Evolutionary conservation across 164 flowering plant genomes (phyloP), one percentile per base, ranked within the genome.

Genomic region (Paratinospora sagittata): DNA sequence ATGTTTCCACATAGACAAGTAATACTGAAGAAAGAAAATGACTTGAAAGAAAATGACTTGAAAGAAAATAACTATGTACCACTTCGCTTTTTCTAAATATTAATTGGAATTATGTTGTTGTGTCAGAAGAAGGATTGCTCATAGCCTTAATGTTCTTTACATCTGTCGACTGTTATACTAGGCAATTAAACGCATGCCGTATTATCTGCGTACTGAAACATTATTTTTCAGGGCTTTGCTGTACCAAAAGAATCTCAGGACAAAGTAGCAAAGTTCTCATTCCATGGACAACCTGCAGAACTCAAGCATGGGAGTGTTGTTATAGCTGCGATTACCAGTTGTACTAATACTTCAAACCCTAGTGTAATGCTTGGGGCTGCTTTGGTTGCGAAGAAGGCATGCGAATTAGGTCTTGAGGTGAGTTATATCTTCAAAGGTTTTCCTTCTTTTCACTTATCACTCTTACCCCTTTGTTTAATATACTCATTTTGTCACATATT

Each of bases 281-380:
- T 86, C 77, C 77, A 90, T 71, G 95, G 92, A 27, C 81, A 86
- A 52, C 85, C 84, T 55, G 93, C 93, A 34, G 84, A 90, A 69
- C 88, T 91, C 70, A 88, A 82, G 73, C 97, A 92, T 79, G 96
- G 96, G 36, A 86, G 87, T 80, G 93, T 90, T 75, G 96, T 92
- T 33, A 92, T 92, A 67, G 97, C 96, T 33, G 97, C 97, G 24
- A 92, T 92, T 68, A 92, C 97, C 65, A 92, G 97, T 75, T 92
- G 96, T 77, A 90, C 97, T 24, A 92, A 92, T 74, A 92, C 96
- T 63, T 92, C 97, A 62, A 92, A 92, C 71, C 96, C 96, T 27
- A 92, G 91, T 82, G 97, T 92, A 37, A 89, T 90, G 97, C 88
- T 92, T 79, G 97, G 92, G 41, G 97, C 96, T 83, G 97, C 83